Evolutionary conservation across 768 basidiomycete genomes (phyloP), one percentile per base, ranked within the genome.

Genomic region (Mycena capillaripes): DNA sequence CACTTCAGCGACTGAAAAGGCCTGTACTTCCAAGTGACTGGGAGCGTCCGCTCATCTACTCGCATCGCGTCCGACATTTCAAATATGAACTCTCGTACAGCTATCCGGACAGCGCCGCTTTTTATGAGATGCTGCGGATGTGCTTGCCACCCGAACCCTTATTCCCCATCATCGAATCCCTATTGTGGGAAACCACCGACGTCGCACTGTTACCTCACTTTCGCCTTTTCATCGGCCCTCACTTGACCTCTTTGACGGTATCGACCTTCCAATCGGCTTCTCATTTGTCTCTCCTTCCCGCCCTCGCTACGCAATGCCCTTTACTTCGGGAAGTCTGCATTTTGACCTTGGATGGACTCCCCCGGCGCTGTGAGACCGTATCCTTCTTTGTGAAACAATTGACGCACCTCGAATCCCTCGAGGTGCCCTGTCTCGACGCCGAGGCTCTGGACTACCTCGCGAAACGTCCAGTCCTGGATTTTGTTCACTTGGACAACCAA

Each of bases 241-340:
- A 60, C 27, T 40, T 70, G 11, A 63, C 40, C 7, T 36, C 42
- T n/a, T 50, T 70, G 53, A 46, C 19, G 29, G 19, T 63, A 17
- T 44, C 30, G 14, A 27, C 30, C 42, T 57, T 55, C 36, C 30
- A 62, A 30, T 63, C 69, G 4, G 34, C 34, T 38, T 14, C 61
- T 23, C 69, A 70, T 38, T 63, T 70, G 23, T 56, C 69, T 23
- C 40, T 63, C 32, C 69, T 70, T 48, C 69, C 61, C 1, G 16
- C 42, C 27, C 44, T 70, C 27, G 61, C 69, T 23, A 29, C 42
- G 25, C 60, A 57, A 50, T 70, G 69, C 21, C 69, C 69, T 21
- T 48, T 53, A 29, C 69, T 48, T 19, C 29, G 8, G 32, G 55
- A 70, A 34, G 53, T 63, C 23, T 19, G 14, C 10, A 44, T 61